Conservation (phyloP, 106 monocot genomes). For the Acorus gramineus region DNA sequence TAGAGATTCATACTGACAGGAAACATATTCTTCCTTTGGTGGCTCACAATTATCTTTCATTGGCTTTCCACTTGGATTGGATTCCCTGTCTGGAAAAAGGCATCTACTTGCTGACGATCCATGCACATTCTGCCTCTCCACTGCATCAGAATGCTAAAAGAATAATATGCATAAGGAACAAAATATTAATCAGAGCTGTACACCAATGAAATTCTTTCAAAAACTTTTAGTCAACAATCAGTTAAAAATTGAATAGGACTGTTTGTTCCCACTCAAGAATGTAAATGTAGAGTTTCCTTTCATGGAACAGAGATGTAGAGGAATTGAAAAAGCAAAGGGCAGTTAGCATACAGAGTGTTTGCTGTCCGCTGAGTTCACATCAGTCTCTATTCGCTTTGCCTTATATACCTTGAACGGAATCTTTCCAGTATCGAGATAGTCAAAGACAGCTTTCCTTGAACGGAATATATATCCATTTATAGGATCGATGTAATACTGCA, state of each 20-base stretch:
- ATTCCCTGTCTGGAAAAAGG: conserved; percentile 6
- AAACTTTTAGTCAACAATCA: too few species aligned
- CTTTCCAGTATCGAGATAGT: conserved; percentile 31
- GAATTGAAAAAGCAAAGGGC: neutral
- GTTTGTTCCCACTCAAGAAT: too few species aligned
- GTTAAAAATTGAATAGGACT: too few species aligned
- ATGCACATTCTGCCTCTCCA: neutral
- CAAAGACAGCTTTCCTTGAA: conserved; percentile 30
- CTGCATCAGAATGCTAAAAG: conserved; percentile 2
- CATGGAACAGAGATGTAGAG: too few species aligned
- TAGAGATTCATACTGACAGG: neutral
- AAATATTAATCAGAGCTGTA: neutral
- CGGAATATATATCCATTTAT: conserved; percentile 37
- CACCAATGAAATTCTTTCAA: too few species aligned
- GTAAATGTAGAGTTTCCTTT: too few species aligned
- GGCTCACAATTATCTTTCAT: neutral
- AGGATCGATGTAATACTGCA: conserved; percentile 46
- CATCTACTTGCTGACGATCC: conserved; percentile 6
- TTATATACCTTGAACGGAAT: conserved; percentile 10
- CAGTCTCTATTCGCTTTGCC: conserved; percentile 7
- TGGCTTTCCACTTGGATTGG: neutral
- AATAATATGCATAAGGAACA: neutral
- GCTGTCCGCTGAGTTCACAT: conserved; percentile 4
- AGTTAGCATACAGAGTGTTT: conserved; percentile 15
- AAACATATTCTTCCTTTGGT: neutral